These are phyloP conservation scores for Puccinia coronata DNA, from an alignment of 1,284 basidiomycete species.

Conservation along the genomic window DNA sequence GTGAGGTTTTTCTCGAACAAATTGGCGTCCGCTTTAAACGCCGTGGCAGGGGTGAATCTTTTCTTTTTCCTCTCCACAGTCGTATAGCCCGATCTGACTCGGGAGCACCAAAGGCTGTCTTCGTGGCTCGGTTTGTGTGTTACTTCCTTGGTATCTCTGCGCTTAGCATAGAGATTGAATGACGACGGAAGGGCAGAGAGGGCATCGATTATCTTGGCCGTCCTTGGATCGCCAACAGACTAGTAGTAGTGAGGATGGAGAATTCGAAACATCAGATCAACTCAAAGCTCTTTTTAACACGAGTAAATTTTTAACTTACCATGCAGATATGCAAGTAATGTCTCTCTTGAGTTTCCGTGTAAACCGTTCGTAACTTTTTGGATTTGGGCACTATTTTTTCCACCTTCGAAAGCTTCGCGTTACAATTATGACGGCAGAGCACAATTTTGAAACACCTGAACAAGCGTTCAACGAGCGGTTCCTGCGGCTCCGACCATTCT, in stretches of 20 bases:
- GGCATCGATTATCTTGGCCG: slow-evolving; percentile 23
- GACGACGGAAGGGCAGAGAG: slow-evolving; percentile 5
- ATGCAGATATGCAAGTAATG: slow-evolving; percentile 44
- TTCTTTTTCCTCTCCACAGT: slow-evolving; percentile 28
- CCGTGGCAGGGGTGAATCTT: slow-evolving; percentile 18
- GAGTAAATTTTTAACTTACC: neutral
- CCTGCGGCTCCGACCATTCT: slow-evolving; percentile 18
- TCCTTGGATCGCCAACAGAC: slow-evolving; percentile 14
- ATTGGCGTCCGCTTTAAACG: slow-evolving; percentile 3
- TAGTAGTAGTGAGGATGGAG: neutral
- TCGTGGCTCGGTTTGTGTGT: slow-evolving; percentile 25
- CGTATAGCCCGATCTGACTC: slow-evolving; percentile 35
- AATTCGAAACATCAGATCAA: neutral
- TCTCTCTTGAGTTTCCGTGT: slow-evolving; percentile 45
- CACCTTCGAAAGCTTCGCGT: slow-evolving; percentile 25
- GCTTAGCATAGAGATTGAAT: slow-evolving; percentile 26
- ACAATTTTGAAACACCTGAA: slow-evolving; percentile 33
- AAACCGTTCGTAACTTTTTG: slow-evolving; percentile 34
- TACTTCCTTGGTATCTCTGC: slow-evolving; percentile 36
- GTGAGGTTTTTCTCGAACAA: slow-evolving; percentile 24
- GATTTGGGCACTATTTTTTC: slow-evolving; percentile 43
- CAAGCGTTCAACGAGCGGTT: slow-evolving; percentile 9
- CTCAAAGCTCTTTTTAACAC: neutral
- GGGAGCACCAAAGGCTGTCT: slow-evolving; percentile 32
- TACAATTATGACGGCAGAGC: slow-evolving; percentile 34